Percentiles rank a stretch among this genome's conserved stretches.
phyloP scores from a whole-genome alignment of 768 basidiomycete genomes.

The Amanita pallidorosea region DNA sequence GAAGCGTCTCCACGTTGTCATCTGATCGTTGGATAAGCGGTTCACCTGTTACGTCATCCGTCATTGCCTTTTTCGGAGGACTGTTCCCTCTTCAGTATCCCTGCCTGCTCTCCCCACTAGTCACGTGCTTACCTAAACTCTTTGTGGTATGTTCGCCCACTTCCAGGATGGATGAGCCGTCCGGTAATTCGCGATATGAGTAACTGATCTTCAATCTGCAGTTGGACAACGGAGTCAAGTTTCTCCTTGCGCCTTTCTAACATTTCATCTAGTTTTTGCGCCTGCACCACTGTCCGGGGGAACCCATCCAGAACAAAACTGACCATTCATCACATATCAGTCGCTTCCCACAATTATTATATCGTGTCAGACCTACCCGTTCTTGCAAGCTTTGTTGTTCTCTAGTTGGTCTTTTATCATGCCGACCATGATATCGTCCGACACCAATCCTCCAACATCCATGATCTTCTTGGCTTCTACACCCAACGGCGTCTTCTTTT shows the following conservation, averaged over 20 bases:
- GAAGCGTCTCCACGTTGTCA: slow-evolving; percentile 92
- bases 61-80: slow-evolving; percentile 93
- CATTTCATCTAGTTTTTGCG: slow-evolving; percentile 93
- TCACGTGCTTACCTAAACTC: slow-evolving; percentile 73
- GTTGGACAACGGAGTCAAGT: slow-evolving; percentile 86
- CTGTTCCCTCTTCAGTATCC: slow-evolving; percentile 27
- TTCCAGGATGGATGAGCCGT: slow-evolving; percentile 81
- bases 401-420: slow-evolving; percentile 97
- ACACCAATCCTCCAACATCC: slow-evolving; percentile 91
- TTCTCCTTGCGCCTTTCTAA: slow-evolving; percentile 72
- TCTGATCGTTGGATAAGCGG: slow-evolving; percentile 95
- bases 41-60: slow-evolving; percentile 92
- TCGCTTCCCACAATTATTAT: neutral
- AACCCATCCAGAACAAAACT: slow-evolving; percentile 99
- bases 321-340: neutral
- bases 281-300: slow-evolving; percentile 94
- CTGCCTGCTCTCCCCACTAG: neutral
- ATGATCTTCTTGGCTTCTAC: slow-evolving; percentile 94
- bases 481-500: slow-evolving; percentile 79
- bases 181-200: slow-evolving; percentile 98
- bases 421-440: slow-evolving; percentile 93
- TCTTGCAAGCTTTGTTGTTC: slow-evolving; percentile 86
- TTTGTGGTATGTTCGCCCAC: slow-evolving; percentile 88
- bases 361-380: slow-evolving; percentile 59
- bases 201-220: slow-evolving; percentile 87